These are phyloP conservation scores for Saccharomycopsis hybrid DNA, from an alignment of 1,139 yeast genomes.

Conservation along the genomic window DNA sequence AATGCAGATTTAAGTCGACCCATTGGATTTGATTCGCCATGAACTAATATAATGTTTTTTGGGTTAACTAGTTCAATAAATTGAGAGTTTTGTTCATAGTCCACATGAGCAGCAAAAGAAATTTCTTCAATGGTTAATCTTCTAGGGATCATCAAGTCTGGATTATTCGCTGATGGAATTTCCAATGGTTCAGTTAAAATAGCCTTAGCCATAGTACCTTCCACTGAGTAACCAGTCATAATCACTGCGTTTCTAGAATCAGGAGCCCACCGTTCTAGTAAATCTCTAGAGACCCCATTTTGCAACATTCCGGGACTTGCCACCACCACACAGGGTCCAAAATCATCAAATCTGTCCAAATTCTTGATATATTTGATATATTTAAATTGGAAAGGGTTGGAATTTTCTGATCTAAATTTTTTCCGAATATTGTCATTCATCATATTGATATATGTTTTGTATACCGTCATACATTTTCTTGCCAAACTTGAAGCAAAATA, in stretches of 20 bases:
- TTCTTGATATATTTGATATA: slow-evolving; percentile 75
- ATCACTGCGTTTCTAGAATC: slow-evolving; percentile 85
- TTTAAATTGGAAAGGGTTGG: slow-evolving; percentile 87
- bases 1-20: slow-evolving; percentile 92
- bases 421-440: slow-evolving; percentile 89
- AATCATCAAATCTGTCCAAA: slow-evolving; percentile 80
- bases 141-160: slow-evolving; percentile 81
- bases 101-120: slow-evolving; percentile 98
- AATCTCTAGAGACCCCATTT: slow-evolving; percentile 86
- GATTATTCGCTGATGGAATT: slow-evolving; percentile 72
- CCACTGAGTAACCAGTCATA: slow-evolving; percentile 95
- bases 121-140: slow-evolving; percentile 88
- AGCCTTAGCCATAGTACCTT: slow-evolving; percentile 95
- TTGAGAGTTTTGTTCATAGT: slow-evolving; percentile 85
- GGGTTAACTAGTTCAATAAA: slow-evolving; percentile 88
- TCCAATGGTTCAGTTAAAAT: slow-evolving; percentile 82
- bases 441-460: slow-evolving; percentile 92
- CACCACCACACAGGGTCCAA: slow-evolving; percentile 92
- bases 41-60: slow-evolving; percentile 77
- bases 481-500: slow-evolving; percentile 93
- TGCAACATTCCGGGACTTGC: slow-evolving; percentile 99
- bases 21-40: slow-evolving; percentile 98
- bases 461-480: slow-evolving; percentile 93
- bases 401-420: slow-evolving; percentile 65
- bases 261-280: slow-evolving; percentile 95